Evolutionary conservation across 495 filamentous ascomycete genomes (phyloP).

Genomic region (Barbatosphaeria neglecta): DNA sequence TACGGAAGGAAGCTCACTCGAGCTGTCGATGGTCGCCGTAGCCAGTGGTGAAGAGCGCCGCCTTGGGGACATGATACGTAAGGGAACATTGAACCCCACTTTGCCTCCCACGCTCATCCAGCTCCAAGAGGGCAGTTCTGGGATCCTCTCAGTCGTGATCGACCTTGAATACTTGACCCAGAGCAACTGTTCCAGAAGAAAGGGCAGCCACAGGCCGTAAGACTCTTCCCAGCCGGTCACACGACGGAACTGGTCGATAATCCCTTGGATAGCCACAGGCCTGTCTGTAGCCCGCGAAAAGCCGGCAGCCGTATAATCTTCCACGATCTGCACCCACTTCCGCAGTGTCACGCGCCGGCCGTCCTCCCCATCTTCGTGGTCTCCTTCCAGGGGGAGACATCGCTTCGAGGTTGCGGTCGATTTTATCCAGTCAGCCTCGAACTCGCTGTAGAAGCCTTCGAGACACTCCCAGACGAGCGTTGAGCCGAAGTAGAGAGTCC

Average conservation of each 20-base stretch:
- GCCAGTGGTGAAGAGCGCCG: too few relatives aligned
- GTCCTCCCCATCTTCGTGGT: background rate
- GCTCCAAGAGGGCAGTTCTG: background rate
- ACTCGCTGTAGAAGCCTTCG: background rate
- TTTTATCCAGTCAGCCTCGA: background rate
- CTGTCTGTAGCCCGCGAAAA: background rate
- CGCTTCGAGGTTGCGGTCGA: background rate
- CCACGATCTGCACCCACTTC: background rate
- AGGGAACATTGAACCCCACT: background rate
- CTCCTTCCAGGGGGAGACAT: background rate
- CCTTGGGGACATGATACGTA: too few relatives aligned
- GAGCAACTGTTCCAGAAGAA: background rate
- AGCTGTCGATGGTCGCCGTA: background rate
- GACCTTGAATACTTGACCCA: background rate
- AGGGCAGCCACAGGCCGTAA: background rate
- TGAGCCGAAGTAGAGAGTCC: constrained; percentile 15
- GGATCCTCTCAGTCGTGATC: background rate
- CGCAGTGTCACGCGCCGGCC: background rate
- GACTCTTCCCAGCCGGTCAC: background rate
- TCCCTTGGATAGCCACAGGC: background rate
- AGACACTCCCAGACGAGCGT: background rate
- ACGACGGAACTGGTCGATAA: background rate
- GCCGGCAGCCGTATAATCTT: background rate
- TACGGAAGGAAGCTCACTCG: background rate
- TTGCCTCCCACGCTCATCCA: background rate